Evolutionary conservation across 768 basidiomycete genomes (phyloP), one percentile per base, ranked within the genome.

Genomic region (Lactarius tabidus): DNA sequence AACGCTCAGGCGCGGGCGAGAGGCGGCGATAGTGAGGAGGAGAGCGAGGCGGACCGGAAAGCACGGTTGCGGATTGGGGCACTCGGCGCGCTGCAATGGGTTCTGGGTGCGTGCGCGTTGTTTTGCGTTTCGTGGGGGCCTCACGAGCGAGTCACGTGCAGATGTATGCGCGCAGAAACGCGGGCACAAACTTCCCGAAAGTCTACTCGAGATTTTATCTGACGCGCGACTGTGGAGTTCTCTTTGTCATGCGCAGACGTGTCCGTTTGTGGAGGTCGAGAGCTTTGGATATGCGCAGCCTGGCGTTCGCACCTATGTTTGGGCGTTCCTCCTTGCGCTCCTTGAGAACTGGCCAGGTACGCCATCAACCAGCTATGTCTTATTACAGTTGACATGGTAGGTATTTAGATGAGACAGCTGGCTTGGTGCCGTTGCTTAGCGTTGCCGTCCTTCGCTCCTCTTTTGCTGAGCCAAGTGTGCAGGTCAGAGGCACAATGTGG

Each of bases 51-150:
- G n/a, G 92, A 94, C 70, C 77, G 88, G 53, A 81, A 79, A 55
- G 91, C 88, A 9, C 80, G 92, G 58, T 68, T 93, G 57, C 80
- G 92, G 23, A 81, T 89, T 15, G 83, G 85, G 35, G 88, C 84
- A 3, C 77, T 93, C 20, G 89, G 89, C 15, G 84, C 83, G 8
- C 68, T 90, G 14, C 79, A 78, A 65, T 90, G 86, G 83, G 71
- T 88, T 4, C 58, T 90, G 59, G 83, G 88, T 90, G 73, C 57
- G 83, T 77, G 26, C 20, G 51, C 41, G 35, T 38, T 71, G 33
- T 9, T 62, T 54, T 36, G 45, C 45, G 5, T 57, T 14, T 20
- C 38, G 18, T 31, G 33, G 45, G 36, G 23, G 3, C 18, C 23
- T 51, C 48, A 51, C 48, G 48, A 48, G 45, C 53, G 45, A 26